Evolutionary conservation across 768 basidiomycete genomes (phyloP).

Genomic region (Strobilomyces echinocephalus): DNA sequence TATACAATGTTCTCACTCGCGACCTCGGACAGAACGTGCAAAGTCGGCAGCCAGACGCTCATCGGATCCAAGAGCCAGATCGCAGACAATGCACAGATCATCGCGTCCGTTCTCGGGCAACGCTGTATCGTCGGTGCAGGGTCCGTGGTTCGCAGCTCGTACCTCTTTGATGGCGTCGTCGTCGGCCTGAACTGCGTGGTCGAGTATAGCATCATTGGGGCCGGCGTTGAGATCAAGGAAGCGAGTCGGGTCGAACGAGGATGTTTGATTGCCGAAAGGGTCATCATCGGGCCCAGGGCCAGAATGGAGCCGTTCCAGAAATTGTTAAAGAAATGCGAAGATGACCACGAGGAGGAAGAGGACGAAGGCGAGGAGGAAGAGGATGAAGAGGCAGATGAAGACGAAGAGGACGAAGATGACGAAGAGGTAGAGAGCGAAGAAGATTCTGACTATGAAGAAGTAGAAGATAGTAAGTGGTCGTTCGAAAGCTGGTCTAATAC

Average conservation of each 20-base stretch:
- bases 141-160: slow-evolving; percentile 66
- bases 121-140: slow-evolving; percentile 70
- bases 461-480: slow-evolving; percentile 55
- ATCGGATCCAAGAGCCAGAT: slow-evolving; percentile 78
- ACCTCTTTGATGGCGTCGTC: slow-evolving; percentile 74
- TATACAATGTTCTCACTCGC: neutral
- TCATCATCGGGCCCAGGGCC: slow-evolving; percentile 72
- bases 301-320: slow-evolving; percentile 64
- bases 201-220: slow-evolving; percentile 76
- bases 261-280: slow-evolving; percentile 77
- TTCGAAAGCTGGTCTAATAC: neutral
- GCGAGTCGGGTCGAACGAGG: slow-evolving; percentile 65
- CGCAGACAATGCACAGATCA: slow-evolving; percentile 59
- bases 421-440: slow-evolving; percentile 28
- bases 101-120: slow-evolving; percentile 73
- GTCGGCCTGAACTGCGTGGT: slow-evolving; percentile 72
- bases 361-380: slow-evolving; percentile 14
- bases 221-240: slow-evolving; percentile 67
- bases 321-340: slow-evolving; percentile 52
- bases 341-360: slow-evolving; percentile 27
- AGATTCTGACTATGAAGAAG: slow-evolving; percentile 62
- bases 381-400: slow-evolving; percentile 26
- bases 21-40: slow-evolving; percentile 56
- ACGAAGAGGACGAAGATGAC: slow-evolving; percentile 34
- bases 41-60: slow-evolving; percentile 74